Percentiles rank a stretch among this genome's conserved stretches.
Evolutionary conservation across 352 stramenopile species (phyloP).

Genomic region (Saprolegnia diclina): DNA sequence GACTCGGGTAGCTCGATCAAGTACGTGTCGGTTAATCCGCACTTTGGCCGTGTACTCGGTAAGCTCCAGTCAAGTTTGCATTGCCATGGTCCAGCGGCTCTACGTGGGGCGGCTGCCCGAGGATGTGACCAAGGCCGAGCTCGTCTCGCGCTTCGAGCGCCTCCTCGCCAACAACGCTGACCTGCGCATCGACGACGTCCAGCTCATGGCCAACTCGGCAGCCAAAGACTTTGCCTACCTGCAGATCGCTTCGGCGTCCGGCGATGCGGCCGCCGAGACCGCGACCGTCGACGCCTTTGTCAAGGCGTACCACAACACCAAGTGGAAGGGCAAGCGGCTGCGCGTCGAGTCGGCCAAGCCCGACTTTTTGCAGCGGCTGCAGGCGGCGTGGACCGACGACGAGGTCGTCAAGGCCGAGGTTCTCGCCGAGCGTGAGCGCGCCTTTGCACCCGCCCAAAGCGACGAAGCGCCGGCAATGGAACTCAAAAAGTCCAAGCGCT

Average conservation of each 20-base stretch:
- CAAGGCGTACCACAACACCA: constrained; percentile 65
- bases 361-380: constrained; percentile 43
- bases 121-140: constrained; percentile 43
- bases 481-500: constrained; percentile 31
- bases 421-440: not conserved
- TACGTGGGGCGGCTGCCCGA: constrained; percentile 56
- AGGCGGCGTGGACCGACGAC: constrained; percentile 36
- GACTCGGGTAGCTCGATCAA: no score
- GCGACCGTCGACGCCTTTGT: constrained; percentile 29
- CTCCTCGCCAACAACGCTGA: constrained; percentile 32
- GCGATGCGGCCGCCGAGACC: constrained; percentile 30
- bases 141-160: constrained; percentile 57
- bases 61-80: not conserved
- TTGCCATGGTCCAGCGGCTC: constrained; percentile 34
- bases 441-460: not conserved
- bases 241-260: constrained; percentile 29
- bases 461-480: constrained; percentile 5
- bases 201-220: constrained; percentile 33
- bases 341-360: constrained; percentile 51
- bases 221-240: constrained; percentile 58
- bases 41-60: no score
- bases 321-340: constrained; percentile 59
- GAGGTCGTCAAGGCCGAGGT: constrained; percentile 6
- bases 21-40: no score
- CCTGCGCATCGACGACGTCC: constrained; percentile 39